phyloP scores from a whole-genome alignment of 768 basidiomycete species.

The Leccinum uliginosum region DNA sequence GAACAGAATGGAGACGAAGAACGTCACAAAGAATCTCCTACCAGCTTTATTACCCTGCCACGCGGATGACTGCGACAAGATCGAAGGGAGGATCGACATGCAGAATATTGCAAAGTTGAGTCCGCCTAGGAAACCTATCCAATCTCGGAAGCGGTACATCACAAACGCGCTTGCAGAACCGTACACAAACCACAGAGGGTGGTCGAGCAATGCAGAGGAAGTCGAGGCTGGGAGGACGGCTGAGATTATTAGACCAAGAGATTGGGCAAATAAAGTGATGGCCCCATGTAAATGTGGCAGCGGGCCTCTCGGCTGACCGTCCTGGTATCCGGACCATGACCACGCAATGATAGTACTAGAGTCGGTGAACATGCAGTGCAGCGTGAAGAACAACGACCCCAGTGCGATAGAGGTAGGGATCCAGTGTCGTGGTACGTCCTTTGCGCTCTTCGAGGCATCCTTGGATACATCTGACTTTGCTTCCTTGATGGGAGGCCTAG shows the following conservation, averaged over 20 bases:
- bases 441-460: background rate
- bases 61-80: slow-evolving; percentile 45
- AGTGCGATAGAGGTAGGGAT: slow-evolving; percentile 48
- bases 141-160: slow-evolving; percentile 59
- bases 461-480: background rate
- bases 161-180: slow-evolving; percentile 50
- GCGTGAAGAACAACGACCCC: slow-evolving; percentile 63
- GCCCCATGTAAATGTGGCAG: slow-evolving; percentile 67
- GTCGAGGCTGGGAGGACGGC: slow-evolving; percentile 24
- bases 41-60: slow-evolving; percentile 36
- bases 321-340: slow-evolving; percentile 86
- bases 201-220: slow-evolving; percentile 30
- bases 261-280: slow-evolving; percentile 61
- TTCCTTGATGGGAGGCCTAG: slow-evolving; percentile 8
- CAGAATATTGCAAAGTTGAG: slow-evolving; percentile 57
- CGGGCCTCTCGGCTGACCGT: slow-evolving; percentile 59
- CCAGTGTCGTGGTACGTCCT: slow-evolving; percentile 28
- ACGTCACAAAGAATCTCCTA: slow-evolving; percentile 50
- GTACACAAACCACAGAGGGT: slow-evolving; percentile 51
- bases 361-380: slow-evolving; percentile 73
- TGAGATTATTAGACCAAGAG: slow-evolving; percentile 48
- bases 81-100: slow-evolving; percentile 56
- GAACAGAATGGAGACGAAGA: slow-evolving; percentile 58
- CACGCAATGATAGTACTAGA: slow-evolving; percentile 76
- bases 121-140: slow-evolving; percentile 70